Evolutionary conservation across 495 filamentous ascomycete species (phyloP), one percentile per base, ranked within the genome.

Genomic region (Oleoguttula mirabilis): DNA sequence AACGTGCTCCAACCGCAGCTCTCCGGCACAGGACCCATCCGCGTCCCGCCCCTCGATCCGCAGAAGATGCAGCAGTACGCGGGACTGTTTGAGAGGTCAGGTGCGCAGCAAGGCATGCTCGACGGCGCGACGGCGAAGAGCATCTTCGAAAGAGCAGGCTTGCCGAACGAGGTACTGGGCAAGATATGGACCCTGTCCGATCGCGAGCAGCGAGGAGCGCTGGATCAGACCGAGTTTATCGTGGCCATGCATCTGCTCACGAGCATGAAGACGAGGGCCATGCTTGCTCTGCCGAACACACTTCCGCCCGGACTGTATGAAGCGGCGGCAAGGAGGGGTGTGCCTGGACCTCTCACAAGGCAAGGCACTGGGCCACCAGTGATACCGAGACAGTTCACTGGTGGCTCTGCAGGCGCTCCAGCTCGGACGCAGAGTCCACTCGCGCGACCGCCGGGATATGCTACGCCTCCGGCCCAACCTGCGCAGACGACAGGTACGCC

Each of bases 161-260:
- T 96, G 20, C 83, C 90, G 1, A 96, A 92, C 58, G 86, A 95
- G 51, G 69, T 83, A 2, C 70, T 98, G 15, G 90, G 85, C 10
- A 77, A 81, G 39, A 95, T 98, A 60, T 98, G 90, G 90, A 85
- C 80, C 54, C 71, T 98, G 35, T 79, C 87, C 8, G 90, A 98
- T 61, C 87, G 82, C 1, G 84, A 94, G 57, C 84, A 94, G 58
- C 76, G 87, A 39, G 92, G 90, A 20, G 78, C 77, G 24, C 73
- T 98, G n/a, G 82, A 83, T 48, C 68, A 76, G 51, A 88, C 86
- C 10, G 90, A 96, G 46, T 98, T 98, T 59, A 81, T 95, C 53
- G 90, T 98, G 52, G 88, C 92, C 10, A 98, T 98, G 90, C 90
- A 98, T 65, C 70, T 98, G 21, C 68, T 98, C 39, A 83, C 83